Evolutionary conservation across 1,284 basidiomycete species (phyloP), one percentile per base, ranked within the genome.

Genomic region (Trametes versicolor): DNA sequence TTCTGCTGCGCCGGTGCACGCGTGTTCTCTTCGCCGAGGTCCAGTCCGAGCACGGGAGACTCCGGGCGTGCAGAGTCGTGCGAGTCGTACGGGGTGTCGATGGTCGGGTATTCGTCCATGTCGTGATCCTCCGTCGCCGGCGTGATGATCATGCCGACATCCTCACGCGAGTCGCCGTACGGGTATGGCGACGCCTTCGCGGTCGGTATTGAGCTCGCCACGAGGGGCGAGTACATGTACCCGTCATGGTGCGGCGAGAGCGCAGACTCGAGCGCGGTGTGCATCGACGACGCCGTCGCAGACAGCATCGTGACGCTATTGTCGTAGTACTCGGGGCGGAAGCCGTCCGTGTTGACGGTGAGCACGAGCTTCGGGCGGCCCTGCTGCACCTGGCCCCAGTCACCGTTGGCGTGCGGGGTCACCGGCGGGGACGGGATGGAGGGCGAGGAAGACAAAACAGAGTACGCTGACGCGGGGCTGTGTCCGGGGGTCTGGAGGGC

Each of bases 221-320:
- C 67, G 34, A 72, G 69, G 17, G 72, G 66, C 13, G 72, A 72
- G 63, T 72, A 75, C 58, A 72, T 62, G 52, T 70, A 74, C 41
- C 71, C 72, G 17, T 70, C 73, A 58, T 63, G 66, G 58, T 54
- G 63, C 12, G 54, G 61, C 39, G 63, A 66, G 34, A 70, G 55
- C 29, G 64, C 66, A 23, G 72, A 72, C 68, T 92, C 90, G 55
- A 91, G 85, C 27, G 90, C 90, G 9, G 90, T 92, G 66, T 89
- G 88, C 89, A 92, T 91, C 65, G 83, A 80, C 39, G 88, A 86
- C 32, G 87, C 87, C 29, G 81, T 77, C 1, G 83, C 80, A 27
- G 87, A 88, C 63, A 79, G 80, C 62, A 86, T 85, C 45, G 79
- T 78, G 68, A 79, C 77, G 71, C 80, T 82, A 51, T 80, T 79